Base-by-base conservation (phyloP, 805 yeast species). In the Isabelozyma gotoi region DNA sequence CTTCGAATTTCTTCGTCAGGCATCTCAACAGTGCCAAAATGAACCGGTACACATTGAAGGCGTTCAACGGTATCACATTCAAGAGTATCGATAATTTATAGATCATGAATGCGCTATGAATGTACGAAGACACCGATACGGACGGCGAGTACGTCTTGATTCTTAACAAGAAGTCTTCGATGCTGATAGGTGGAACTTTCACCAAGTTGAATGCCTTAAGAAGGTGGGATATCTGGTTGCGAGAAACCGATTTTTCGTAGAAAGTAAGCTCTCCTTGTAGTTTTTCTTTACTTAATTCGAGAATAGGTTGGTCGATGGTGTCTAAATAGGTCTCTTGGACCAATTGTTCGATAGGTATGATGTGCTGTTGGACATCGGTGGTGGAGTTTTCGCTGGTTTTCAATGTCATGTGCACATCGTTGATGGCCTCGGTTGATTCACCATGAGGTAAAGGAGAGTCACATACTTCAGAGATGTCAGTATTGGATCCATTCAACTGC, bases 1-100 rank as follows among this genome's bases (percentile, higher is more conserved):
- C 76, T 47, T 71, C 76, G 37, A 70, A 49, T 15, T 56, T 63
- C 49, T 71, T 71, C 10, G 72, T 68, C 60, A 65, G 68, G 47
- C 76, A 70, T 41, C 76, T 57, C 7, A 71, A 56, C 52, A 64
- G 63, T 4, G 73, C 75, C 43, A 71, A 54, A 11, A 71, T 55
- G 37, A 69, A 57, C 35, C 76, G 52, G 45, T 71, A 60, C n/a
- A 64, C 71, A 45, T 71, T 71, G 33, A 56, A 52, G 8, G 52
- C 52, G 10, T 64, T 65, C 33, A 71, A 54, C 4, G 57, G 59
- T 19, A 67, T 56, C 11, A 66, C 54, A 39, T 63, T 62, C 40
- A 67, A 56, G 14, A 70, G 48, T 19, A 70, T 50, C 36, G 67
- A 48, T 32, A 69, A 47, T 47, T 67, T 70, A 50, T 57, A 70